Conservation (phyloP, 2,329 filamentous ascomycete genomes). For the Ophiostoma ulmi region DNA sequence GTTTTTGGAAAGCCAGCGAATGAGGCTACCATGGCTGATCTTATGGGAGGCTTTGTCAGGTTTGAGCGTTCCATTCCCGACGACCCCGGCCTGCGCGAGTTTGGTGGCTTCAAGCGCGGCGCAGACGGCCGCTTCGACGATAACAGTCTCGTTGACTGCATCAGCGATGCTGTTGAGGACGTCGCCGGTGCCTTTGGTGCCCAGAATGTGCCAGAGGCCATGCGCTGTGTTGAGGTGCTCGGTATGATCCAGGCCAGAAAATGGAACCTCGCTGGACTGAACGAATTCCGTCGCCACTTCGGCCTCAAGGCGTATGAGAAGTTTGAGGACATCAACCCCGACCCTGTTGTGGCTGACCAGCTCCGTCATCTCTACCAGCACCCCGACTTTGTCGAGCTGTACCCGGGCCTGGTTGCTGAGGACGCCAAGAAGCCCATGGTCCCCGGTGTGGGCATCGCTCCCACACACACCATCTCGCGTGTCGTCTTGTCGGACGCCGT, state of each 20-base stretch:
- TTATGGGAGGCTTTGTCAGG: conserved; percentile 58
- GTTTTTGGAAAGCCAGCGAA: conserved; percentile 57
- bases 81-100: conserved; percentile 65
- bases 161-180: conserved; percentile 40
- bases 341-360: conserved; percentile 62
- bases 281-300: conserved; percentile 82
- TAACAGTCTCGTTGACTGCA: conserved; percentile 41
- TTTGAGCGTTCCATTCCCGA: conserved; percentile 56
- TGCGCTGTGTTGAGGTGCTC: conserved; percentile 72
- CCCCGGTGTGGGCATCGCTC: conserved; percentile 68
- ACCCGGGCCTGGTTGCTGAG: conserved; percentile 72
- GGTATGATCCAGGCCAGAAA: conserved; percentile 71
- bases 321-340: conserved; percentile 80
- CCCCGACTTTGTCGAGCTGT: conserved; percentile 74
- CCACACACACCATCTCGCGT: conserved; percentile 70
- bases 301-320: conserved; percentile 67
- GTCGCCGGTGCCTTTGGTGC: conserved; percentile 69
- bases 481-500: conserved; percentile 75
- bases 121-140: conserved; percentile 66
- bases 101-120: conserved; percentile 61
- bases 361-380: conserved; percentile 68
- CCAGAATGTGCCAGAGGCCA: conserved; percentile 65
- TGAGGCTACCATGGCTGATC: conserved; percentile 53
- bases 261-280: conserved; percentile 74
- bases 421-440: conserved; percentile 69